These are phyloP conservation scores for Schizophyllum amplum DNA, from an alignment of 1,284 basidiomycete genomes.

Conservation along the genomic window DNA sequence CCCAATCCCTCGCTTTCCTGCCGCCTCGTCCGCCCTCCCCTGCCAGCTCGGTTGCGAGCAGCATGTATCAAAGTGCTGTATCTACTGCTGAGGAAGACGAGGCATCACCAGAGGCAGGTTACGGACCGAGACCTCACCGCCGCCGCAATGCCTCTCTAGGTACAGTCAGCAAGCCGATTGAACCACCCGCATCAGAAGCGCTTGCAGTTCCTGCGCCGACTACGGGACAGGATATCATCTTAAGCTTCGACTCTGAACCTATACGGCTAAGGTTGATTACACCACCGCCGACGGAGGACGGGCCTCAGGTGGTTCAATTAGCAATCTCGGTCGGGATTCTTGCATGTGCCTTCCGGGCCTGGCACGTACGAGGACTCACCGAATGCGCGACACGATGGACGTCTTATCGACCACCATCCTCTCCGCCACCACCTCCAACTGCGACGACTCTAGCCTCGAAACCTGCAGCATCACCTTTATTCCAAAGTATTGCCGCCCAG, in stretches of 20 bases:
- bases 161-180: too few relatives aligned
- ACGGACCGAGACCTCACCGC: constrained; percentile 2
- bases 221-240: constrained; percentile 34
- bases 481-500: neutral
- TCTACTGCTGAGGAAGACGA: constrained; percentile 26
- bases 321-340: constrained; percentile 40
- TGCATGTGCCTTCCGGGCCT: constrained; percentile 41
- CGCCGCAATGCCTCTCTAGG: too few relatives aligned
- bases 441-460: constrained; percentile 11
- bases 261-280: constrained; percentile 48
- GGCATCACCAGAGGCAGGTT: constrained; percentile 4
- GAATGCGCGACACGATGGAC: constrained; percentile 32
- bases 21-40: constrained; percentile 38
- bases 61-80: constrained; percentile 70
- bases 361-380: constrained; percentile 42
- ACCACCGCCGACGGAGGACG: constrained; percentile 17
- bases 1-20: constrained; percentile 62
- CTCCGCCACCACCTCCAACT: constrained; percentile 9
- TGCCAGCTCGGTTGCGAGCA: constrained; percentile 37
- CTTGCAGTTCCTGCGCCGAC: neutral
- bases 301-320: constrained; percentile 21
- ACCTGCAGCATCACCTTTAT: neutral
- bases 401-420: constrained; percentile 18
- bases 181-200: neutral
- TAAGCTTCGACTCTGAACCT: constrained; percentile 52